Conservation (phyloP, 306 rosid species). For the Adenanthera pavonina region DNA sequence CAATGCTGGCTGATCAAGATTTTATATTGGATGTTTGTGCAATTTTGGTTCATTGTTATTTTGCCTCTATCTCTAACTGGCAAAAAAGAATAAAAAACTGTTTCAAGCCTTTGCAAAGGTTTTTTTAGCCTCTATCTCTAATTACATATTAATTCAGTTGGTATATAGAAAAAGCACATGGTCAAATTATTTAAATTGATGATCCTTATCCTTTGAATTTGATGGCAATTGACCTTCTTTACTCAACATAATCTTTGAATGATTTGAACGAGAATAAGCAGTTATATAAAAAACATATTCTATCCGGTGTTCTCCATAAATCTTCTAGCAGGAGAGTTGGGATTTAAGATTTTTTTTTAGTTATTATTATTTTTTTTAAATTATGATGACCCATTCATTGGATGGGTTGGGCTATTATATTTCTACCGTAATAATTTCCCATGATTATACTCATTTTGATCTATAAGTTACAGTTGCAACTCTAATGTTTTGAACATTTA, state of each 20-base stretch:
- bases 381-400: background rate
- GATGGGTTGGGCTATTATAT: background rate
- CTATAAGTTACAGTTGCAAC: background rate
- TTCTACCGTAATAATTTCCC: constrained; percentile 15
- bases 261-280: background rate
- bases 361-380: background rate
- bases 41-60: constrained; percentile 92
- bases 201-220: constrained; percentile 10
- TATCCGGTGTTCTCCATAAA: background rate
- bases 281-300: constrained; percentile 1
- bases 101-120: constrained; percentile 97
- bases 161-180: background rate
- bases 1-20: constrained; percentile 86
- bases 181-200: constrained; percentile 14
- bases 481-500: background rate
- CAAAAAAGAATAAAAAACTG: constrained; percentile 78
- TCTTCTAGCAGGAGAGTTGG: constrained; percentile 19
- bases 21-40: constrained; percentile 91
- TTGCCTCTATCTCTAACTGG: constrained; percentile 64
- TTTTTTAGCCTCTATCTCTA: constrained; percentile 3
- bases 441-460: constrained; percentile 11
- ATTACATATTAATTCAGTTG: background rate
- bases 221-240: constrained; percentile 16
- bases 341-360: background rate
- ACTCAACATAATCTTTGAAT: background rate